Evolutionary conservation across 2,329 filamentous ascomycete genomes (phyloP).

Genomic region (Penicillium sclerotiorum): DNA sequence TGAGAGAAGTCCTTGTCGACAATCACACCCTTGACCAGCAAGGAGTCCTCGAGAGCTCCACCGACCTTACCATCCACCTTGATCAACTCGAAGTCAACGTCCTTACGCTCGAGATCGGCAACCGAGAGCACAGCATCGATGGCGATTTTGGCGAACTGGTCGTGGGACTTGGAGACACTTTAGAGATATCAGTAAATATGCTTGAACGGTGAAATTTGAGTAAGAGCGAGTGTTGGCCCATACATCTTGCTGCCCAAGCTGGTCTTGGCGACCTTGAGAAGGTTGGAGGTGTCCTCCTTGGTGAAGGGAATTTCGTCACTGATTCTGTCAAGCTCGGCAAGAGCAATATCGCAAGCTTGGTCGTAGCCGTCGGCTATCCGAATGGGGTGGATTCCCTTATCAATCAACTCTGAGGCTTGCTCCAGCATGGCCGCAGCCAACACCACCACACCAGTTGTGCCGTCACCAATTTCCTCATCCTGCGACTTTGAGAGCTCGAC

Average conservation of each 20-base stretch:
- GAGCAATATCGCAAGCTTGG: slow-evolving; percentile 93
- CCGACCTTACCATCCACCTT: slow-evolving; percentile 99
- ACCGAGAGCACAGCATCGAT: slow-evolving; percentile 97
- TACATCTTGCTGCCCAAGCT: slow-evolving; percentile 95
- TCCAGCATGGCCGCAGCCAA: slow-evolving; percentile 92
- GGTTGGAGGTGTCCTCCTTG: slow-evolving; percentile 76
- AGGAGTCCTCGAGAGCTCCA: slow-evolving; percentile 85
- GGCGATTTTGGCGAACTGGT: slow-evolving; percentile 96
- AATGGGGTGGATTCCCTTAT: slow-evolving; percentile 99
- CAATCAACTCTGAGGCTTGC: slow-evolving; percentile 95
- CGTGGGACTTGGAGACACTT: slow-evolving; percentile 91
- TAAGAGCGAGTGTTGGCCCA: slow-evolving; percentile 9
- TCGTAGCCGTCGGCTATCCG: slow-evolving; percentile 98
- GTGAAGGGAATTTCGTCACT: slow-evolving; percentile 88
- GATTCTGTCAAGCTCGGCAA: slow-evolving; percentile 88
- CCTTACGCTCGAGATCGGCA: slow-evolving; percentile 91
- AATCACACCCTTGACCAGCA: slow-evolving; percentile 96
- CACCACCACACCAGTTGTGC: slow-evolving; percentile 96
- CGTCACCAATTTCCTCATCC: slow-evolving; percentile 98
- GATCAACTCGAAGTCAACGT: slow-evolving; percentile 98
- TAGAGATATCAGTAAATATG: slow-evolving; percentile 11
- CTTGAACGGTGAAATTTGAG: slow-evolving; percentile 13
- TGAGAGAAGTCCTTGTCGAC: slow-evolving; percentile 99
- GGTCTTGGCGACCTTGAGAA: slow-evolving; percentile 93
- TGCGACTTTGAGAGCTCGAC: slow-evolving; percentile 98